A percentile compares a stretch with the other conserved stretches of the same genome.
Evolutionary conservation across 129 eudicot genomes (phyloP).

Genomic region (Tagetes erecta): DNA sequence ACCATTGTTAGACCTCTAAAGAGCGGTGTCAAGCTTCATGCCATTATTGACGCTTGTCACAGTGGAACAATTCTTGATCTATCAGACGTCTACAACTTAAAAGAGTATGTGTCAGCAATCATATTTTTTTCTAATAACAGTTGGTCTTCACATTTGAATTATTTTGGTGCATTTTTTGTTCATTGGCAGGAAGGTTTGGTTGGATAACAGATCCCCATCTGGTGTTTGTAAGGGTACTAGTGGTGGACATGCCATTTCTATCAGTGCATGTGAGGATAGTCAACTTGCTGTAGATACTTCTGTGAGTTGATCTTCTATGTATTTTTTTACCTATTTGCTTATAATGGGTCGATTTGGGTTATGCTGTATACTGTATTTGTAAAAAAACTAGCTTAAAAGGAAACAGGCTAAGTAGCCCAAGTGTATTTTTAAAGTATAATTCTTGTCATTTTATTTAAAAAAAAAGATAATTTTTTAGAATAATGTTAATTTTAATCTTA

Average conservation of each 20-base stretch:
- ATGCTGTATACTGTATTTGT: background rate
- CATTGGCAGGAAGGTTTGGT: conserved; percentile 51
- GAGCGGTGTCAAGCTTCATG: conserved; percentile 67
- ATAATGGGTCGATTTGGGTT: background rate
- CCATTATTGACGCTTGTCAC: conserved; percentile 75
- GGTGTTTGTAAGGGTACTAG: conserved; percentile 60
- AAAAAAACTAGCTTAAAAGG: background rate
- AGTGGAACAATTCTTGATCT: conserved; percentile 88
- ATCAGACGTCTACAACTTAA: conserved; percentile 36
- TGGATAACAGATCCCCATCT: conserved; percentile 57
- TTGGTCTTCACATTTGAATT: background rate
- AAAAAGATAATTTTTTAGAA: background rate
- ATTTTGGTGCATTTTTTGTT: conserved; percentile 12
- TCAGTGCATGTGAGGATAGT: conserved; percentile 76
- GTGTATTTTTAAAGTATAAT: background rate
- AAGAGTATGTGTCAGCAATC: conserved; percentile 37
- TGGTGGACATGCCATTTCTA: conserved; percentile 67
- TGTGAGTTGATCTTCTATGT: conserved; percentile 41
- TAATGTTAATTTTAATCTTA: background rate
- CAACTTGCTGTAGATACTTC: conserved; percentile 72
- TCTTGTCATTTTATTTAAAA: background rate
- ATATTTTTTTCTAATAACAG: background rate
- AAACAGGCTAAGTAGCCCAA: background rate
- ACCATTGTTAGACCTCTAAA: conserved; percentile 67
- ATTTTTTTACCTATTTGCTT: background rate